Base-by-base conservation (phyloP, 225 moss, liverwort and hornwort genomes). In the Bryoerythrophyllum caledonicum region DNA sequence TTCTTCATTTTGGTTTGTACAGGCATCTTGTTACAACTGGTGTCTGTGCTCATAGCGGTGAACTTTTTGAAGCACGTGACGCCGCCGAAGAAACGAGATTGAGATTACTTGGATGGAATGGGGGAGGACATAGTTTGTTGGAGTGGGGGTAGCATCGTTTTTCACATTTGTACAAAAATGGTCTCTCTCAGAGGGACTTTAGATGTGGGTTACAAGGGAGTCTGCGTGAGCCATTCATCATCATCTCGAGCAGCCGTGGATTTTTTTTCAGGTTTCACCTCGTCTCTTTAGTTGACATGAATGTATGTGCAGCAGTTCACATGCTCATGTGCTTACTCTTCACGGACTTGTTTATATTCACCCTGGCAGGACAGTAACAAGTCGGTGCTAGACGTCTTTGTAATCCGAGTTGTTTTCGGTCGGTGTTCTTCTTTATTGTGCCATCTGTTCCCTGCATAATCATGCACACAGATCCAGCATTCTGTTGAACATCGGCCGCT, bases 41-140 rank as follows among this genome's bases (percentile, higher is more conserved):
- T 82, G 27, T 76, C 88, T 11, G 80, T 82, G 44, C 65, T 85
- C 61, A 53, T 82, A 43, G 85, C 85, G 6, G 21, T 78, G 78
- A 78, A 19, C 66, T 85, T 88, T 54, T 80, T 88, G 82, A 80
- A 80, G 78, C 82, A 85, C 70, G 70, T 82, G 65, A 85, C 80
- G 55, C 76, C 53, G 65, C 88, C 85, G 10, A 85, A 82, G 82
- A 88, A 63, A 58, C 80, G 80, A 58, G 78, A 70, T 23, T 84
- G 60, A 84, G 40, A 40, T 38, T 65, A 6, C 14, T 67, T 62
- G 46, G 58, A 43, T 68, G 61, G 38, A 38, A 10, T 38, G 38
- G 38, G 65, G 28, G 58, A 54, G 76, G 41, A 70, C 70, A 70
- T 10, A 59, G 51, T 73, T 4, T 41, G 57, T 41, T 73, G 60